Conservation (phyloP, 805 yeast species). For the Ogataea zsoltii region DNA sequence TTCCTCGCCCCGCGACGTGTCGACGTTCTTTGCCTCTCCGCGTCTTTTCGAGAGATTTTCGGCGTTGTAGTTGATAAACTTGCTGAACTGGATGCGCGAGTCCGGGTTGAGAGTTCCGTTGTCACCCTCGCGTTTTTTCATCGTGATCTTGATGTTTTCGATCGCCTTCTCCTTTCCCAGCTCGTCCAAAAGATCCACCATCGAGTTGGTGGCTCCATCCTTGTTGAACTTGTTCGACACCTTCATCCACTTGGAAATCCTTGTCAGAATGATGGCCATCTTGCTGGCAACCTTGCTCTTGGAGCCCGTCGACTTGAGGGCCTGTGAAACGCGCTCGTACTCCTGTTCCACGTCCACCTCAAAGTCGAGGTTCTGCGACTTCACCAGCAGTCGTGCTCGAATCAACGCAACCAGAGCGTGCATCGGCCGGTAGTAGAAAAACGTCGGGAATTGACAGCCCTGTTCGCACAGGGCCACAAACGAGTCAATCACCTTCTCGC, state of each 20-base stretch:
- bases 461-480: conserved; percentile 43
- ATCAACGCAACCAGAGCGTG: conserved; percentile 51
- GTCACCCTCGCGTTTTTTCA: conserved; percentile 29
- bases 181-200: conserved; percentile 53
- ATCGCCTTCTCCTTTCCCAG: conserved; percentile 50
- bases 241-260: conserved; percentile 42
- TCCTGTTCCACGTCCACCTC: conserved; percentile 36
- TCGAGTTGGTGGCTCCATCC: conserved; percentile 55
- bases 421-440: conserved; percentile 54
- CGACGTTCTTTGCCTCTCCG: conserved; percentile 7
- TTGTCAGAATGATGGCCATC: conserved; percentile 36
- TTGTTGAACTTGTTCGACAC: conserved; percentile 40
- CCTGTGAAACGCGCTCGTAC: conserved; percentile 29
- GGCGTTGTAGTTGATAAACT: conserved; percentile 29
- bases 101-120: conserved; percentile 28
- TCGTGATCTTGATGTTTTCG: conserved; percentile 33
- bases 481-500: conserved; percentile 47
- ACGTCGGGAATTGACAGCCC: conserved; percentile 47
- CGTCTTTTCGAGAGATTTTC: conserved; percentile 15
- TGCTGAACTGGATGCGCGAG: conserved; percentile 32
- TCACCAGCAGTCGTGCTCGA: conserved; percentile 46
- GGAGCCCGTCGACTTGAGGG: conserved; percentile 25
- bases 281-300: conserved; percentile 35
- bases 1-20: too few relatives aligned
- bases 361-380: conserved; percentile 39